Conservation (phyloP, 1,139 yeast species). For the Geotrichum klebahnii region DNA sequence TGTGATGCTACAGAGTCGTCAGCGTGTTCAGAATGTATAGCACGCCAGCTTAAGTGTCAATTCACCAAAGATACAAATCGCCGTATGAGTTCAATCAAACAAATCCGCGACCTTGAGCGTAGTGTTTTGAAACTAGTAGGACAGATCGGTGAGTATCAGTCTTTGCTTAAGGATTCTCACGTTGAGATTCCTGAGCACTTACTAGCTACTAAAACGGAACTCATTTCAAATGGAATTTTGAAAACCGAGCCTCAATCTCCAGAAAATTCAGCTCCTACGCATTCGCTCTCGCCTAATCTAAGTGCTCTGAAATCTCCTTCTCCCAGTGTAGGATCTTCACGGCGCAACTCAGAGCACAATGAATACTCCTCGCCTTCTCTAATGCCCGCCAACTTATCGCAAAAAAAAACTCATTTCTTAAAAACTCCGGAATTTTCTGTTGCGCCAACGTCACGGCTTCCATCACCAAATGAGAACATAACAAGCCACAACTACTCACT, state of each 20-base stretch:
- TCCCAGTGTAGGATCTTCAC: conserved; percentile 5
- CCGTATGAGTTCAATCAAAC: conserved; percentile 30
- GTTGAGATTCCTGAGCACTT: conserved; percentile 28
- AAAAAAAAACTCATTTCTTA: neutral
- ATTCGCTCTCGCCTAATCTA: conserved; percentile 1
- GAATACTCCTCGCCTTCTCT: conserved; percentile 10
- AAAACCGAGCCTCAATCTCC: conserved; percentile 5
- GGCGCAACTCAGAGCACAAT: conserved; percentile 9
- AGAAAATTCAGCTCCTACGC: neutral
- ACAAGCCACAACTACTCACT: conserved; percentile 3
- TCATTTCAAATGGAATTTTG: conserved; percentile 5
- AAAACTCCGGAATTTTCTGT: conserved; percentile 19
- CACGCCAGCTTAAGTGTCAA: conserved; percentile 34
- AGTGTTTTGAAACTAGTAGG: conserved; percentile 23
- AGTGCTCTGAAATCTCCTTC: conserved; percentile 13
- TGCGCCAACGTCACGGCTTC: conserved; percentile 6
- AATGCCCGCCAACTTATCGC: conserved; percentile 9
- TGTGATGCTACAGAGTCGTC: conserved; percentile 36
- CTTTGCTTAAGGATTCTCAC: conserved; percentile 23
- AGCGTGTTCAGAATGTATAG: conserved; percentile 35
- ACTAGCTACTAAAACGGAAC: conserved; percentile 23
- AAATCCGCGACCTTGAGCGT: conserved; percentile 27
- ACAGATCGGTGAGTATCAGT: conserved; percentile 24
- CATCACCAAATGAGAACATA: neutral
- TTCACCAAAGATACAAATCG: conserved; percentile 34